A percentile compares a stretch with the other conserved stretches of the same genome.
These are phyloP conservation scores for Kodamaea kaohsiungensis DNA, from an alignment of 805 yeast genomes.

Conservation along the genomic window DNA sequence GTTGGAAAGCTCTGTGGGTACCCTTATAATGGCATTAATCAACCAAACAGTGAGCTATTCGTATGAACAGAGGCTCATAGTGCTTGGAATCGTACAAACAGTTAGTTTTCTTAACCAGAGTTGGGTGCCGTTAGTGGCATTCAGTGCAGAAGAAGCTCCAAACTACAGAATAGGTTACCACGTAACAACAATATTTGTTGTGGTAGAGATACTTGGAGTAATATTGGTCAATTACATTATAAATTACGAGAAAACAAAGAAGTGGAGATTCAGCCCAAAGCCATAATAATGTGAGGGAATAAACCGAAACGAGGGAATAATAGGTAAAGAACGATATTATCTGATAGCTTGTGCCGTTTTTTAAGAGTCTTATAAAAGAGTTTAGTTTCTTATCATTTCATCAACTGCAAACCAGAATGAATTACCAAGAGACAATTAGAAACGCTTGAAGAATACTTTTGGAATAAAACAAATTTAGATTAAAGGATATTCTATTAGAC, in stretches of 20 bases:
- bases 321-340: too few relatives aligned
- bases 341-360: too few relatives aligned
- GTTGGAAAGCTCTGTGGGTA: slow-evolving; percentile 7
- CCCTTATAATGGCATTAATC: slow-evolving; percentile 9
- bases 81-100: slow-evolving; percentile 9
- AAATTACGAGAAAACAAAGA: neutral
- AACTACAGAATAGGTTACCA: slow-evolving; percentile 8
- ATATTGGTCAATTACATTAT: neutral
- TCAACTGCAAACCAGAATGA: too few relatives aligned
- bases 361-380: neutral
- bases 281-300: neutral
- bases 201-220: slow-evolving; percentile 5
- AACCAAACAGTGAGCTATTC: slow-evolving; percentile 9
- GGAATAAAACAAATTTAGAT: too few relatives aligned
- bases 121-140: slow-evolving; percentile 8
- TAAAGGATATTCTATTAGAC: neutral
- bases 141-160: slow-evolving; percentile 7
- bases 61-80: slow-evolving; percentile 7
- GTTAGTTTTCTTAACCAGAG: slow-evolving; percentile 9
- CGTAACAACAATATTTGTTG: neutral
- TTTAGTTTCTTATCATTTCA: neutral
- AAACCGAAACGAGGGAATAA: neutral
- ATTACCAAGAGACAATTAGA: too few relatives aligned
- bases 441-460: too few relatives aligned
- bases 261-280: slow-evolving; percentile 5